Base-by-base conservation (phyloP, 805 yeast species). In the Wickerhamomyces alni region DNA sequence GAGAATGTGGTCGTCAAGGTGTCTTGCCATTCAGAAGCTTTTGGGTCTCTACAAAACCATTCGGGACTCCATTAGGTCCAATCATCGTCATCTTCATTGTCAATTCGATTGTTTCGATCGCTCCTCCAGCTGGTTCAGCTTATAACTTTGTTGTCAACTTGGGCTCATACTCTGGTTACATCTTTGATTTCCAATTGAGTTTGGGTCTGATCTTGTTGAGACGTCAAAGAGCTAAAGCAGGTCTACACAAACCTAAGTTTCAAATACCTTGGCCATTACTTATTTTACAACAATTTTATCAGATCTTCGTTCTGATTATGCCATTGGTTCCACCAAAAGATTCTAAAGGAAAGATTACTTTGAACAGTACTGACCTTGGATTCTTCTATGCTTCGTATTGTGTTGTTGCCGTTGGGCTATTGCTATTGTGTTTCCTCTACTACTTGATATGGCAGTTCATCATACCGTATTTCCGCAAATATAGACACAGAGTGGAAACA, bases 41-140 rank as follows among this genome's bases (percentile, higher is more conserved):
- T 39, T 71, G 67, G 55, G 70, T 70, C 12, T 59, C 69, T 31
- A 62, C 65, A 25, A 67, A 51, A 47, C 75, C 75, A 7, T 69
- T 69, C 48, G 59, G 58, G 37, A 55, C 74, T 17, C 75, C 77
- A 27, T 59, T 69, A 41, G 75, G 79, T 22, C 91, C 88, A 38
- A 66, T 85, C 37, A 67, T 79, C 49, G 79, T 81, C 57, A 89
- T 83, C 53, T 83, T 82, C 72, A 57, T 79, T 33, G 79, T 83
- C 17, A 82, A 87, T 62, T 59, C 80, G 30, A 67, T 83, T 37
- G 77, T 86, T 35, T 74, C 84, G 44, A 54, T 82, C 36, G 89
- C 87, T 8, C 84, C 85, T 25, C 89, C 91, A 15, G 82, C 88
- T n/a, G 91, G 89, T 39, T 89, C 82, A 55, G 91, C 91, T 36